Evolutionary conservation across 2,329 filamentous ascomycete genomes (phyloP), one percentile per base, ranked within the genome.

Genomic region (Diatrype stigma): DNA sequence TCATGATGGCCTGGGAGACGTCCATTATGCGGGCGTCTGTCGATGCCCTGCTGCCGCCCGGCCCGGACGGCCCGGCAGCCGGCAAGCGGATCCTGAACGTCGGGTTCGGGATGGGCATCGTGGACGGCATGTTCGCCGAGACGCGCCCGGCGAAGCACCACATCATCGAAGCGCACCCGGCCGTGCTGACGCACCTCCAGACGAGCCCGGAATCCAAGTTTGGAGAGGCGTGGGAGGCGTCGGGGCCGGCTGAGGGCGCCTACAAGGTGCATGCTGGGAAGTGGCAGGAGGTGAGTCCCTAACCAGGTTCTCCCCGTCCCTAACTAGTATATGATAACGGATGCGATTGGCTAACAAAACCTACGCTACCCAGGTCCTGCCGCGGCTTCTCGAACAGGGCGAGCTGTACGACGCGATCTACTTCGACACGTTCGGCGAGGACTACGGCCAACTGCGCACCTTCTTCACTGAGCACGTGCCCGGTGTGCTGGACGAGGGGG

Each of bases 351-450:
- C 37, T 40, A 40, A 40, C n/a, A n/a, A n/a, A n/a, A n/a, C 37
- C 17, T 3, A 12, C 19, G 17, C 10, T 21, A 12, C 22, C 3
- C 40, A 44, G 40, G 21, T 44, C 40, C 74, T 92, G 16, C 87
- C 86, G 0, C 73, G 74, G 47, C 74, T 96, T 7, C 72, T 93
- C 1, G 80, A 82, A 52, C 72, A 82, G 38, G 87, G 87, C 10
- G 79, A 87, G 61, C 73, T 84, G 12, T 92, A 93, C 63, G 89
- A 96, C 65, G 89, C 87, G 26, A 90, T 99, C 59, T 99, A 97
- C 74, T 97, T 96, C 64, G 94, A 99, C 66, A 99, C 94, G 0
- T 97, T 97, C 68, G 94, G 91, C 6, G 94, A 99, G 72, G 89
- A 94, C 56, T 99, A 97, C 70, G 76, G 78, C 2, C 89, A 93